phyloP scores from a whole-genome alignment of 1,284 basidiomycete genomes.

The Trichosporon sp. region DNA sequence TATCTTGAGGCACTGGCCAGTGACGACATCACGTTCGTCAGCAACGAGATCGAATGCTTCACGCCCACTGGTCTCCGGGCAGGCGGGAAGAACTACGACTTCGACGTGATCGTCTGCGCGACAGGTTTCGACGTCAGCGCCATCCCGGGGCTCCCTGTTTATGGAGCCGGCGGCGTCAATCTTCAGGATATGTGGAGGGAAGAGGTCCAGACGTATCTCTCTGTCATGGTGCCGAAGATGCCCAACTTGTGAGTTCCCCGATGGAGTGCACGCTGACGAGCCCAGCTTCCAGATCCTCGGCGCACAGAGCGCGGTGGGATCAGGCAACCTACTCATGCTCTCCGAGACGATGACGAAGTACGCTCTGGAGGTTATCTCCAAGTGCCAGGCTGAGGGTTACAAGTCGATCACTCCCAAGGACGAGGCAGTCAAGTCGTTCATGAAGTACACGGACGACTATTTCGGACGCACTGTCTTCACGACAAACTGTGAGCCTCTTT shows the following conservation, averaged over 20 bases:
- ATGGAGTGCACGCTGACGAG: neutral
- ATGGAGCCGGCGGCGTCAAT: conserved; percentile 36
- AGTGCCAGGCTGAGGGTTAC: conserved; percentile 29
- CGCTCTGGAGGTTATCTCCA: conserved; percentile 29
- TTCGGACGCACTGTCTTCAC: conserved; percentile 40
- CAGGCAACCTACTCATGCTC: conserved; percentile 30
- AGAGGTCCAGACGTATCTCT: conserved; percentile 41
- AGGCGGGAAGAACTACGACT: conserved; percentile 34
- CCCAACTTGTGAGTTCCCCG: conserved; percentile 39
- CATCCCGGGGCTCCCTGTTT: conserved; percentile 43
- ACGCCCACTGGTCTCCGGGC: conserved; percentile 39
- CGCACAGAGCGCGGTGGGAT: conserved; percentile 22
- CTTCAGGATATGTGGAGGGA: conserved; percentile 46
- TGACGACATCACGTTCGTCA: conserved; percentile 41
- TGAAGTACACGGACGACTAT: conserved; percentile 41
- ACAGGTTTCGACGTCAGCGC: conserved; percentile 46
- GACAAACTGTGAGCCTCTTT: conserved; percentile 29
- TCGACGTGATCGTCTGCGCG: conserved; percentile 44
- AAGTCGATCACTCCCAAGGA: conserved; percentile 37
- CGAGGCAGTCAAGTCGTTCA: conserved; percentile 41
- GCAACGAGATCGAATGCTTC: conserved; percentile 34
- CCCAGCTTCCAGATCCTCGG: conserved; percentile 29
- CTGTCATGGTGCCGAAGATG: conserved; percentile 39
- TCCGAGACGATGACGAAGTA: conserved; percentile 32
- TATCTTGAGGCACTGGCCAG: conserved; percentile 48